Conservation (phyloP, 305 asterid species). For the Rubia balearica region DNA sequence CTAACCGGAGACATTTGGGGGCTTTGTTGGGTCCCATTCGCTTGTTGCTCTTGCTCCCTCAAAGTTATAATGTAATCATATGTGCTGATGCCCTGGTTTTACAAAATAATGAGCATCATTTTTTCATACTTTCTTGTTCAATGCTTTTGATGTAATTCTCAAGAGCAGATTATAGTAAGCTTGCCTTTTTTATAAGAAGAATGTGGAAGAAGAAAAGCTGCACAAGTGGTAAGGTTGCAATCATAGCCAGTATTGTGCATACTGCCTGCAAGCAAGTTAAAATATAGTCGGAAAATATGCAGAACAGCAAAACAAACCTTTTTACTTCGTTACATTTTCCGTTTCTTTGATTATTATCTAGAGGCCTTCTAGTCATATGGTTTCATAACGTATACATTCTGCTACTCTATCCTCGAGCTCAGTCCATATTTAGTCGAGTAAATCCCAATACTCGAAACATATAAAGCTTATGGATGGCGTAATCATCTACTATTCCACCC, state of each 20-base stretch:
- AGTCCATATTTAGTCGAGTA: neutral
- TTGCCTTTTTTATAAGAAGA: constrained; percentile 89
- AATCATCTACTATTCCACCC: no score
- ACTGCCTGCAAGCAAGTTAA: constrained; percentile 50
- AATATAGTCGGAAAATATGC: neutral
- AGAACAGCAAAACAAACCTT: neutral
- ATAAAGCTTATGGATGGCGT: no score
- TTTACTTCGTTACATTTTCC: neutral
- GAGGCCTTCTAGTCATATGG: neutral
- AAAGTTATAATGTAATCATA: constrained; percentile 91
- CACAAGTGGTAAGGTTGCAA: constrained; percentile 88
- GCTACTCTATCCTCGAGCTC: neutral
- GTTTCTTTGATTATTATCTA: neutral
- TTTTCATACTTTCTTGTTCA: neutral
- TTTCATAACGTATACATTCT: neutral
- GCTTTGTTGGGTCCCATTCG: constrained; percentile 73
- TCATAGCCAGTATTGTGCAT: constrained; percentile 94
- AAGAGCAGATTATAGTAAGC: constrained; percentile 3
- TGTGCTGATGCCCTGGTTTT: constrained; percentile 85
- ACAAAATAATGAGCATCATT: constrained; percentile 13
- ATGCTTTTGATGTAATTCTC: neutral
- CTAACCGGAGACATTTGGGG: constrained; percentile 93
- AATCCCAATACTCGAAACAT: neutral
- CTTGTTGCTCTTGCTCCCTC: constrained; percentile 90
- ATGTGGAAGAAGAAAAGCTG: constrained; percentile 99